phyloP scores from a whole-genome alignment of 768 basidiomycete species.

The Agrocybe pediades region DNA sequence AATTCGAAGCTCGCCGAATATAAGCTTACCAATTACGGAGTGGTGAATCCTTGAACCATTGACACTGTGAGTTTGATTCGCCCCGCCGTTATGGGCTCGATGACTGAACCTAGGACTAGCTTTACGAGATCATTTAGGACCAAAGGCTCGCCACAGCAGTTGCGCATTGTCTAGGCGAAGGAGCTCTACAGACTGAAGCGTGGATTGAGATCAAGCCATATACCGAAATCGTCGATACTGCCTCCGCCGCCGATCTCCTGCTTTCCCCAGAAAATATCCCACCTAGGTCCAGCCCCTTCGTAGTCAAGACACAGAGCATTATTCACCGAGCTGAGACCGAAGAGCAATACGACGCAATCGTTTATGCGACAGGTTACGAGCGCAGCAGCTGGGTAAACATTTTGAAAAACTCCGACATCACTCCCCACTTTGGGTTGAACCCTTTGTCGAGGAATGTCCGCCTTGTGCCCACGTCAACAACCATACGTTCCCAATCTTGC shows the following conservation, averaged over 20 bases:
- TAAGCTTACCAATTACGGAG: slow-evolving; percentile 53
- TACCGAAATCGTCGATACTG: slow-evolving; percentile 28
- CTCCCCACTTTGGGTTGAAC: slow-evolving; percentile 36
- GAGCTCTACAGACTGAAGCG: slow-evolving; percentile 18
- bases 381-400: slow-evolving; percentile 47
- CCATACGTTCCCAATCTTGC: slow-evolving; percentile 14
- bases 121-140: slow-evolving; percentile 53
- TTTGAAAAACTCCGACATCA: slow-evolving; percentile 40
- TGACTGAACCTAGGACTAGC: slow-evolving; percentile 24
- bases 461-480: slow-evolving; percentile 24
- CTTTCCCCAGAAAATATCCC: slow-evolving; percentile 15
- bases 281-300: slow-evolving; percentile 9
- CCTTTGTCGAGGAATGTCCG: slow-evolving; percentile 20
- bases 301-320: slow-evolving; percentile 35
- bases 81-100: not conserved
- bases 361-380: slow-evolving; percentile 59
- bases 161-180: slow-evolving; percentile 29
- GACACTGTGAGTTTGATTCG: slow-evolving; percentile 30
- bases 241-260: slow-evolving; percentile 13
- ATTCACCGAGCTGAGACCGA: slow-evolving; percentile 32
- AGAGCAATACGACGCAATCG: slow-evolving; percentile 43
- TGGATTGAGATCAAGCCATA: slow-evolving; percentile 40
- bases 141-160: slow-evolving; percentile 48
- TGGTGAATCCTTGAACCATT: slow-evolving; percentile 51
- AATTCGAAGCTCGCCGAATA: slow-evolving; percentile 46